A percentile compares a stretch with the other conserved stretches of the same genome.
Evolutionary conservation across 2,329 filamentous ascomycete genomes (phyloP).

Genomic region (Lasiodiplodia sp.): DNA sequence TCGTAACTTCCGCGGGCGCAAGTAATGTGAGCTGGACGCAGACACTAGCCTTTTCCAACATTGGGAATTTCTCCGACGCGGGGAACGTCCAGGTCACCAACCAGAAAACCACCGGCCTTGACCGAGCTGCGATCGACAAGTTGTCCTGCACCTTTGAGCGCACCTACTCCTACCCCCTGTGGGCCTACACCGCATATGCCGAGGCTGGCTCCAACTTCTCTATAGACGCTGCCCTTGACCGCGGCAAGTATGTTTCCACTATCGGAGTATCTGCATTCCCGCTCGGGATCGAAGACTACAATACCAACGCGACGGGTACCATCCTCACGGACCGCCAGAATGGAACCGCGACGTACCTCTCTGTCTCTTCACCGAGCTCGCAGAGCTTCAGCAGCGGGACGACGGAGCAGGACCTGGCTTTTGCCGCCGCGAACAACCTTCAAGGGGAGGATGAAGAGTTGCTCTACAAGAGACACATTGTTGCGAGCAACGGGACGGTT

Average conservation of each 20-base stretch:
- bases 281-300: slow-evolving; percentile 67
- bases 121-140: slow-evolving; percentile 37
- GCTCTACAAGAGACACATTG: slow-evolving; percentile 66
- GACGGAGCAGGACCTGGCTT: slow-evolving; percentile 64
- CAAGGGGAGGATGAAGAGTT: slow-evolving; percentile 34
- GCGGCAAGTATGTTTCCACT: slow-evolving; percentile 57
- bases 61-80: slow-evolving; percentile 61
- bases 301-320: slow-evolving; percentile 42
- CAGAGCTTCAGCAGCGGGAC: slow-evolving; percentile 58
- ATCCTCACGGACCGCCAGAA: slow-evolving; percentile 54
- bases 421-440: slow-evolving; percentile 45
- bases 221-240: slow-evolving; percentile 57
- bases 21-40: slow-evolving; percentile 64
- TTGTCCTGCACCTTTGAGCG: slow-evolving; percentile 48
- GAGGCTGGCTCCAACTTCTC: slow-evolving; percentile 50
- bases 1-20: slow-evolving; percentile 58
- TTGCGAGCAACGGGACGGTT: slow-evolving; percentile 62
- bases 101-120: slow-evolving; percentile 60
- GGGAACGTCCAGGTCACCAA: slow-evolving; percentile 63
- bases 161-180: slow-evolving; percentile 67
- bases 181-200: slow-evolving; percentile 61
- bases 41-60: slow-evolving; percentile 62
- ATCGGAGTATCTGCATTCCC: slow-evolving; percentile 62
- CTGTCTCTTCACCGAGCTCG: slow-evolving; percentile 55
- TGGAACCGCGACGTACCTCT: slow-evolving; percentile 64